Base-by-base conservation (phyloP, 2,329 filamentous ascomycete genomes). In the Chaetomiaceae sp. region DNA sequence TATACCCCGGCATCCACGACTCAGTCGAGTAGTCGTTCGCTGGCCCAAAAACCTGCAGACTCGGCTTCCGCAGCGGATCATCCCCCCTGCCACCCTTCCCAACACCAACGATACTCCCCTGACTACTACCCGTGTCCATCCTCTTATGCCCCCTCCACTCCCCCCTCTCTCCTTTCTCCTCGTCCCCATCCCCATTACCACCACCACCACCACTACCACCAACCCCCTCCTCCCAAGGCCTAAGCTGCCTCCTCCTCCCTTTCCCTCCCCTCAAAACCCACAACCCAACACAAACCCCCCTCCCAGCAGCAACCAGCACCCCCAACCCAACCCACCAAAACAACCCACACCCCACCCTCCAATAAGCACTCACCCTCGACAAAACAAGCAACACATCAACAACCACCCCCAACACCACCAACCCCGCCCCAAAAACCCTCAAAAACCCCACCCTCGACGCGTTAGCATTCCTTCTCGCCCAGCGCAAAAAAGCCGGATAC, bases 401-500 rank as follows among this genome's bases (percentile, higher is more conserved):
- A 10, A 3, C 27, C 2, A 25, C 2, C 2, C 46, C 46, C 1
- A 48, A n/a, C 30, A 27, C 1, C 7, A 48, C 8, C 2, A 48
- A 14, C n/a, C 13, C 3, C 0, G 5, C 8, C 4, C 46, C 46
- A 6, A 48, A 13, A 17, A 53, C 39, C 34, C 57, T 59, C 5
- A 66, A 58, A 50, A 68, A 65, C 13, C 63, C 14, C 1, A 71
- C 56, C 1, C 66, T 63, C 1, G 67, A 55, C 5, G 59, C 59
- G 63, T 70, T 71, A 35, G 63, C 64, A 55, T 74, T 74, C 55
- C 63, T 61, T 19, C 67, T 60, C 44, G 64, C 64, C 66, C 68
- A 70, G 31, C 55, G 60, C 31, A 70, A 55, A 59, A 75, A 74
- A 33, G 65, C 64, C 2, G 70, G 69, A 52, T 73, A 70, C 5